Base-by-base conservation (phyloP, 129 eudicot species). In the Scalesia atractyloides region DNA sequence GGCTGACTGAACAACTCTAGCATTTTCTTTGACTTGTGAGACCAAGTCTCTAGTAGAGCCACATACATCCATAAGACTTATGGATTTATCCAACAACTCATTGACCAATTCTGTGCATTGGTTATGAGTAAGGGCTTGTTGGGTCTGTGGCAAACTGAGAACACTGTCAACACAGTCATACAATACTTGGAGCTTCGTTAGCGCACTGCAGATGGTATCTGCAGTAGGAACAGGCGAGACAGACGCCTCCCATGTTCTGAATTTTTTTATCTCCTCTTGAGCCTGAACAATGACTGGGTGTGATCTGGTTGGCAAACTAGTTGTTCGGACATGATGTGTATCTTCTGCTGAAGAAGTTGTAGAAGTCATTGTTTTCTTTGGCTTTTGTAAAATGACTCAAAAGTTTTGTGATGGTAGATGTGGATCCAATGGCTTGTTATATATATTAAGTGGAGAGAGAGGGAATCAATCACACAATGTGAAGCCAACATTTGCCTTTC, bases 241-340 rank as follows among this genome's bases (percentile, higher is more conserved):
- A n/a, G 82, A 78, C 2, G 79, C 74, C 64, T 83, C 88, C 81
- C 79, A 77, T 7, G 73, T 44, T 68, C 52, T 75, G 49, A 86
- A 73, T 13, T 83, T 83, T 37, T 43, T 69, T 41, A 86, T 75
- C 79, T 80, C 81, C 64, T 83, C 79, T 73, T 83, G 83, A 30
- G 83, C 73, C 36, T 75, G 83, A 34, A 66, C 70, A 63, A 77
- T 74, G 56, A 64, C 72, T 22, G 87, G 82, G 52, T 86, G 84
- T 54, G 83, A 63, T 74, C 86, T 39, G 8, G 76, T 66, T 9
- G 91, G 91, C 73, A 86, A 81, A 79, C 91, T 86, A 20, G 83
- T 71, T 4, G 91, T 77, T 74, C 91, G 74, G 64, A 66, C 60
- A 36, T 82, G 83, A 16, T 66, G 76, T 30, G 41, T 52, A 7